phyloP scores from a whole-genome alignment of 495 filamentous ascomycete species.

The Parmelia sp. region DNA sequence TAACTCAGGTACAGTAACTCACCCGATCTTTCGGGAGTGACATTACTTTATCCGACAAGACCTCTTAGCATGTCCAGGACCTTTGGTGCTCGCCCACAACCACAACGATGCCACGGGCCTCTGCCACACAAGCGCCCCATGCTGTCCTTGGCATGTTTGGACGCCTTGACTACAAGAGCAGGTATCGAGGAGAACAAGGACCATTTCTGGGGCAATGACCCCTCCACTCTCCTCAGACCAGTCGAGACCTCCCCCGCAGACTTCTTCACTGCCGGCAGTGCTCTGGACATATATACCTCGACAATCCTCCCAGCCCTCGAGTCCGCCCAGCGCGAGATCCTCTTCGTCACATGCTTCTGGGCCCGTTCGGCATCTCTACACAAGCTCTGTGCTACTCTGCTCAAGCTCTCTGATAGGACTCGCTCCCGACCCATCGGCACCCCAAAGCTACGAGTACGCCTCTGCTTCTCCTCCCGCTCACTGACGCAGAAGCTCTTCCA shows the following conservation, averaged over 20 bases:
- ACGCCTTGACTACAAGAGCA: not conserved
- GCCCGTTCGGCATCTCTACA: conserved; percentile 49
- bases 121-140: not conserved
- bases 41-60: too few species aligned
- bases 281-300: conserved; percentile 46
- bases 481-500: conserved; percentile 65
- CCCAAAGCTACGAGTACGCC: conserved; percentile 43
- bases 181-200: conserved; percentile 1
- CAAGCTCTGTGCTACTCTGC: conserved; percentile 43
- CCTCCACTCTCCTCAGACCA: conserved; percentile 1
- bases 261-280: conserved; percentile 55
- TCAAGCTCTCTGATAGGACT: conserved; percentile 42
- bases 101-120: not conserved
- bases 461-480: conserved; percentile 62
- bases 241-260: conserved; percentile 10
- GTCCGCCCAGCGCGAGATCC: conserved; percentile 52
- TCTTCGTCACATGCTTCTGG: conserved; percentile 77
- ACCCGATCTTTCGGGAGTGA: too few species aligned
- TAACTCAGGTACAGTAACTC: too few species aligned
- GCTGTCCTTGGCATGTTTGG: conserved; percentile 4
- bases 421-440: conserved; percentile 18
- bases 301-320: conserved; percentile 50
- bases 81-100: too few species aligned
- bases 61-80: too few species aligned
- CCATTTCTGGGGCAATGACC: conserved; percentile 14